These are phyloP conservation scores for Nicotiana undulata DNA, from an alignment of 257 asterid genomes.

Conservation along the genomic window DNA sequence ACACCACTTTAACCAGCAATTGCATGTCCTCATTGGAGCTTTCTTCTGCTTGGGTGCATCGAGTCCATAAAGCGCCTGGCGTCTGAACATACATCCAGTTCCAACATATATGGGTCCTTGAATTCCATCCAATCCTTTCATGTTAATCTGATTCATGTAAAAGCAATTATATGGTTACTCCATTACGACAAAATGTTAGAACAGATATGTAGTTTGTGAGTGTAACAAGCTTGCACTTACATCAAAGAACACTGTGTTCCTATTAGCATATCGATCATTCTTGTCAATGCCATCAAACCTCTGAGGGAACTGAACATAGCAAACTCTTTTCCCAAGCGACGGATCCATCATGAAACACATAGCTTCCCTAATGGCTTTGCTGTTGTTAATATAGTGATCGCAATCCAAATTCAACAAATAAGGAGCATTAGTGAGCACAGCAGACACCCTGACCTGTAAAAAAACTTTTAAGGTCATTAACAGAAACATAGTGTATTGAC, in stretches of 20 bases:
- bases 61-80: constrained; percentile 27
- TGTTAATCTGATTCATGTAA: constrained; percentile 22
- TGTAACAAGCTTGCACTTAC: constrained; percentile 9
- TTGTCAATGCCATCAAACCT: constrained; percentile 24
- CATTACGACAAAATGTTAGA: neutral
- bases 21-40: constrained; percentile 15
- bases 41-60: constrained; percentile 30
- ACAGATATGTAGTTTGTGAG: neutral
- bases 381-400: constrained; percentile 19
- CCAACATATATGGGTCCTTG: constrained; percentile 40
- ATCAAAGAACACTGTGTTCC: constrained; percentile 24
- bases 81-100: constrained; percentile 31
- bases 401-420: constrained; percentile 25
- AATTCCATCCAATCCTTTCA: constrained; percentile 35
- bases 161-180: neutral
- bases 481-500: neutral
- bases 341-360: constrained; percentile 30
- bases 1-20: constrained; percentile 23
- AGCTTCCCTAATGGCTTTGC: constrained; percentile 24
- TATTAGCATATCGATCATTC: constrained; percentile 21
- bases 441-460: constrained; percentile 22
- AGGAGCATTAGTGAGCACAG: constrained; percentile 22
- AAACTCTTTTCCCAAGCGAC: constrained; percentile 7
- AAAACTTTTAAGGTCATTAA: neutral
- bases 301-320: constrained; percentile 24